Evolutionary conservation across 805 yeast species (phyloP), one percentile per base, ranked within the genome.

Genomic region (Zygosaccharomyces lentus): DNA sequence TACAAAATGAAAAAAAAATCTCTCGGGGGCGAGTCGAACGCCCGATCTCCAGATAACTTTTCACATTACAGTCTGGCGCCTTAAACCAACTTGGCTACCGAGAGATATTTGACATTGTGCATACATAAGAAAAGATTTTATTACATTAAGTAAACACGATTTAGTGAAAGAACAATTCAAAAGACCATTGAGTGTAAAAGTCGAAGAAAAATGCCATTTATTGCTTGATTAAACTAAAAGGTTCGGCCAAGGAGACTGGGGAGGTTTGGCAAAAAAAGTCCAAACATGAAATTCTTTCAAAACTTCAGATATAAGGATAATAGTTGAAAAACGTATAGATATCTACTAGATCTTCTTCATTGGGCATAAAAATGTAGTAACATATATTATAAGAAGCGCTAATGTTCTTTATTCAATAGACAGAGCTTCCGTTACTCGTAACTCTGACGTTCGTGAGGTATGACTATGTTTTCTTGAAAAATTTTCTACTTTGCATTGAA

Each of bases 1-100:
- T 5, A 19, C 5, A 19, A 19, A 19, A 19, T 19, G 3, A 51
- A 50, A 57, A 56, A 52, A 48, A 58, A 43, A 35, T 70, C 74
- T 70, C 74, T 67, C 69, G 74, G 73, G 74, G 72, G 74, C 68
- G 74, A 70, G 63, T 70, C 74, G 74, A 70, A 70, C 74, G 68
- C 74, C 72, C 74, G 74, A 70, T 70, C 63, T 70, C 71, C 68
- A 70, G 74, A 70, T 70, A 50, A 55, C 73, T 52, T 46, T 40
- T 49, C 34, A 59, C 52, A 57, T 61, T 61, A 61, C 65, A 61
- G 65, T 61, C 65, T 61, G 58, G 64, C 65, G 65, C 65, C 65
- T 58, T 61, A 61, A 57, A 61, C 65, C 65, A 61, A 61, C 65
- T 61, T 61, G 65, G 65, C 65, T 52, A 61, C 65, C 65, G 58